Evolutionary conservation across 2,329 filamentous ascomycete genomes (phyloP).

Genomic region (Tolypocladium inflatum): DNA sequence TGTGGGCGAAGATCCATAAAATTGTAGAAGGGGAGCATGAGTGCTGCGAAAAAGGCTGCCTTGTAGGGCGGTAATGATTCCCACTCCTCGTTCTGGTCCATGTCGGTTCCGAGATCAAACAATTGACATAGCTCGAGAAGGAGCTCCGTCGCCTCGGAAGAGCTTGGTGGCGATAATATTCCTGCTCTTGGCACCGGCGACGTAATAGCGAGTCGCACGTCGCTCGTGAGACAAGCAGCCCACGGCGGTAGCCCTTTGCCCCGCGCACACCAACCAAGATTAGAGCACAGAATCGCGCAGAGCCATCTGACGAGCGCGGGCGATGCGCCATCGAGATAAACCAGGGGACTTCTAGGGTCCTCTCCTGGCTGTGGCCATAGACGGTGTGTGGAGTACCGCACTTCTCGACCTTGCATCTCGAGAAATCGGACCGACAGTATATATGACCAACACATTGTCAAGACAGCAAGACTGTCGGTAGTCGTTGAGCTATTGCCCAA

Average conservation of each 20-base stretch:
- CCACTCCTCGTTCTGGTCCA: not conserved
- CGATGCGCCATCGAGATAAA: too few species aligned
- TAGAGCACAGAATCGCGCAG: too few species aligned
- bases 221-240: not conserved
- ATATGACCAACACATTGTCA: slow-evolving; percentile 3
- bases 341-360: too few species aligned
- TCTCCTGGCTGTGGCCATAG: too few species aligned
- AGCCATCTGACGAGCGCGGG: too few species aligned
- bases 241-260: not conserved
- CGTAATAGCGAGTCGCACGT: not conserved
- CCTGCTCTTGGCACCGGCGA: not conserved
- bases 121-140: slow-evolving; percentile 1
- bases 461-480: not conserved
- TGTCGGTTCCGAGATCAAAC: not conserved
- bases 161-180: not conserved
- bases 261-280: not conserved
- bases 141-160: not conserved
- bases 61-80: not conserved
- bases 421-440: slow-evolving; percentile 1
- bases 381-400: too few species aligned
- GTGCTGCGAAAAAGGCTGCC: slow-evolving; percentile 1
- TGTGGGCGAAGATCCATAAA: not conserved
- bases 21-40: slow-evolving; percentile 1
- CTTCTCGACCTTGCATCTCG: not conserved
- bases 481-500: too few species aligned